A percentile compares a stretch with the other conserved stretches of the same genome.
phyloP scores from a whole-genome alignment of 2,329 filamentous ascomycete genomes.

The Coniochaeta sp. region DNA sequence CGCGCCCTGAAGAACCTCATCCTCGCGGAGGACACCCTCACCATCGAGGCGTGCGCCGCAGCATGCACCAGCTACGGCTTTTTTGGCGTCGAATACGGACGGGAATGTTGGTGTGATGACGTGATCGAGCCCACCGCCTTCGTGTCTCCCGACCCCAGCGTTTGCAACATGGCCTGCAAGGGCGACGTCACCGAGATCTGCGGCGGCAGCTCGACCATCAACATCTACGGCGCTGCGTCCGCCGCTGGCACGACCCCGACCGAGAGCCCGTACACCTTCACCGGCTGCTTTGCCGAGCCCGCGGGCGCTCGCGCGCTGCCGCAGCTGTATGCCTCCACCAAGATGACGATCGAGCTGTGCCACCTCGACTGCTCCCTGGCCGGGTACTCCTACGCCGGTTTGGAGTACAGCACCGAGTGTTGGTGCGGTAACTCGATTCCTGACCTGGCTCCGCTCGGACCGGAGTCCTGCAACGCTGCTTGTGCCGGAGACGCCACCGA shows the following conservation, averaged over 20 bases:
- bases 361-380: conserved; percentile 8
- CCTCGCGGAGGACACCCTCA: background rate
- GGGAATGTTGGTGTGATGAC: background rate
- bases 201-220: background rate
- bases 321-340: conserved; percentile 3
- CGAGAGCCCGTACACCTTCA: background rate
- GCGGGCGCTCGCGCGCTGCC: background rate
- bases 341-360: conserved; percentile 15
- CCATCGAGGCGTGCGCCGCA: background rate
- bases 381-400: conserved; percentile 12
- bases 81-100: background rate
- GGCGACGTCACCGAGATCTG: background rate
- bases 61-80: background rate
- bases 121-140: background rate
- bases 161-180: background rate
- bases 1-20: background rate
- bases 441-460: background rate
- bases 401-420: conserved; percentile 16
- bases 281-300: background rate
- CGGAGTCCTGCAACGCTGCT: background rate
- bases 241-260: background rate
- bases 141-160: background rate
- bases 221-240: background rate
- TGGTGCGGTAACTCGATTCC: conserved; percentile 13
- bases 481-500: background rate